Conservation (phyloP, 225 moss, liverwort and hornwort genomes). For the Thuidium tamariscinum region DNA sequence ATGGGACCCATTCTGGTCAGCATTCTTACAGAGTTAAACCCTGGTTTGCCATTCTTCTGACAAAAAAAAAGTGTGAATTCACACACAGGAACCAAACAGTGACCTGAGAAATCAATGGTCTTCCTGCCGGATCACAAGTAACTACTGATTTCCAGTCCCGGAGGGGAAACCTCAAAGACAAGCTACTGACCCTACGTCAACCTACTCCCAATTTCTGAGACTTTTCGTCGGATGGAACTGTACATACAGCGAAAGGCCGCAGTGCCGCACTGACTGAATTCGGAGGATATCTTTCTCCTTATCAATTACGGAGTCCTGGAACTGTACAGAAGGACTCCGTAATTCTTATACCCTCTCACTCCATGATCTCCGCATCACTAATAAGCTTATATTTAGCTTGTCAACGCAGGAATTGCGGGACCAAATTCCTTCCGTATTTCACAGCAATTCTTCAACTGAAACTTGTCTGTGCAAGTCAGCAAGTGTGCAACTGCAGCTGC, state of each 20-base stretch:
- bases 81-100: not conserved
- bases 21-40: too few species aligned
- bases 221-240: too few species aligned
- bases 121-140: too few species aligned
- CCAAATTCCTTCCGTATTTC: not conserved
- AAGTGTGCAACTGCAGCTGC: too few species aligned
- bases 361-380: not conserved
- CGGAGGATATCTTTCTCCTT: not conserved
- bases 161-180: not conserved
- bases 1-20: too few species aligned
- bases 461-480: not conserved
- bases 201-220: not conserved
- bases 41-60: rapidly evolving
- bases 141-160: not conserved
- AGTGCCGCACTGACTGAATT: not conserved
- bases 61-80: too few species aligned
- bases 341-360: not conserved
- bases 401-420: not conserved
- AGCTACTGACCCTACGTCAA: too few species aligned
- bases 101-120: not conserved
- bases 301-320: too few species aligned
- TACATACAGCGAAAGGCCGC: too few species aligned
- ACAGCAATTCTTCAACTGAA: not conserved
- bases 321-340: too few species aligned
- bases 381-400: too few species aligned